phyloP scores from a whole-genome alignment of 306 rosid genomes.

The Cicer chorassanicum region DNA sequence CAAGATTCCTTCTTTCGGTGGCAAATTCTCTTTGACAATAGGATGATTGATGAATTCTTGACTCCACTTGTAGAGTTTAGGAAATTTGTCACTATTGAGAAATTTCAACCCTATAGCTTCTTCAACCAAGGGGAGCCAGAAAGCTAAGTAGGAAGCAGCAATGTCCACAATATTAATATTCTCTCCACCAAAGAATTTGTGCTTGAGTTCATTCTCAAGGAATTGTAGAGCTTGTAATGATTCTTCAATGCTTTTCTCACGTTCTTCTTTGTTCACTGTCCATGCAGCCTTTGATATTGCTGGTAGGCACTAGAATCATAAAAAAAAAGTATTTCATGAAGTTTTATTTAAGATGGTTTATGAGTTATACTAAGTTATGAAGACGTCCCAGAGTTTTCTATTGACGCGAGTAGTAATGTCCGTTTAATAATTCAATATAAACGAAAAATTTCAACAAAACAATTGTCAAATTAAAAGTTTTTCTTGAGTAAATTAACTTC shows the following conservation, averaged over 20 bases:
- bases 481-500: too few species aligned
- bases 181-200: conserved; percentile 53
- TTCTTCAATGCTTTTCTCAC: conserved; percentile 43
- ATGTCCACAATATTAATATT: conserved; percentile 55
- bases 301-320: neutral
- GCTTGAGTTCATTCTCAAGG: conserved; percentile 48
- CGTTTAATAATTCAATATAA: too few species aligned
- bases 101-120: conserved; percentile 49
- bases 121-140: conserved; percentile 56
- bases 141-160: conserved; percentile 49
- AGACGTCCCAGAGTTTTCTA: too few species aligned
- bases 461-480: too few species aligned
- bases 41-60: conserved; percentile 48
- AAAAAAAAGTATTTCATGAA: neutral
- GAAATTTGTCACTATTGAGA: conserved; percentile 49
- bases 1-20: conserved; percentile 43
- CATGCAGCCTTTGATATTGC: conserved; percentile 40
- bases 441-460: too few species aligned
- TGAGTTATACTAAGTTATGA: too few species aligned
- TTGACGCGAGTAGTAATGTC: too few species aligned
- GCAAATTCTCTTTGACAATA: conserved; percentile 49
- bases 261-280: conserved; percentile 40
- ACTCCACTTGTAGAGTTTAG: conserved; percentile 55
- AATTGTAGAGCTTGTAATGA: conserved; percentile 34
- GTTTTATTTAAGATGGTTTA: neutral